Base-by-base conservation (phyloP, 805 yeast genomes). In the Starmerella bacillaris region DNA sequence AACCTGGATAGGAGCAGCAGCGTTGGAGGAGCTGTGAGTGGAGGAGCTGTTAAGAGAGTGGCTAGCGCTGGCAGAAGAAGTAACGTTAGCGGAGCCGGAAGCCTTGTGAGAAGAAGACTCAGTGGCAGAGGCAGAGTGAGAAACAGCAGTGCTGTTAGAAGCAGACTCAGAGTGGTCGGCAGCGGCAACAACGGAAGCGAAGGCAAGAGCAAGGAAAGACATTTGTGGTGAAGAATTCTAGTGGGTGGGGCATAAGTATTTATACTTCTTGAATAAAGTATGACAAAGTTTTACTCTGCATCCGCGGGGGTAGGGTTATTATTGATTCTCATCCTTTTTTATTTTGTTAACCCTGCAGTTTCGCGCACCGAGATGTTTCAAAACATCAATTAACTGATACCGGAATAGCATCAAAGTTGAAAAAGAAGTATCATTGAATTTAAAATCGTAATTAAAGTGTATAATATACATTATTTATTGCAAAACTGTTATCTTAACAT, bases 1-100 rank as follows among this genome's bases (percentile, higher is more conserved):
- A 21, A 31, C 46, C 14, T 33, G 20, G 29, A 41, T 36, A 30
- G 34, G 22, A 21, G 34, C 22, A 28, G 34, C 38, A 21, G 43
- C 43, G 41, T 36, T 38, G 30, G 34, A 18, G 30, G 31, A 31
- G n/a, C 30, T 29, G 31, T 34, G 20, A 20, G 36, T 31, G 22
- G 33, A 27, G 18, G 36, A 19, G 27, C 26, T 21, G 24, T 27
- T 34, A 18, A 33, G 35, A 26, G 55, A 54, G n/a, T 58, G 39
- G 33, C 49, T 27, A 39, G 51, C 53, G 21, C 46, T 43, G 18
- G 37, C 26, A 37, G 50, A 54, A 38, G 45, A 37, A 41, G 47
- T 42, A 18, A 34, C 39, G 26, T 35, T 43, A 14, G 43, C 45
- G 26, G 40, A 40, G 27, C 46, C 14, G 17, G 18, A 7, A 28